Base-by-base conservation (phyloP, 352 stramenopile species). In the Globisporangium nagaii region DNA sequence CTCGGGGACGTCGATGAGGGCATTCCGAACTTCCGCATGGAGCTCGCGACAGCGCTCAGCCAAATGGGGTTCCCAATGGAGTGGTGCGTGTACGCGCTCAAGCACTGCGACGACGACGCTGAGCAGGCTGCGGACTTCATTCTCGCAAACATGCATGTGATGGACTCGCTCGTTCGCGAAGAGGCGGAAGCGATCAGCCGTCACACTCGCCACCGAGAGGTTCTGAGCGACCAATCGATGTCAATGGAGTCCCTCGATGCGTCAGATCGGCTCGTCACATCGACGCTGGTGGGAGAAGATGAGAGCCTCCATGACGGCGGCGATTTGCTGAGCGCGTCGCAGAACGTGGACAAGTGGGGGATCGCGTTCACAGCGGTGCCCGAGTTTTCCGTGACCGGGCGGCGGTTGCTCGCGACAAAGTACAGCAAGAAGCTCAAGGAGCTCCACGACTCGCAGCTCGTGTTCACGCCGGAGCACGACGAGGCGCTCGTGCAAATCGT, bases 61-160 rank as follows among this genome's bases (percentile, higher is more conserved):
- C 78, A 93, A 56, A 92, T 95, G 84, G 85, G 85, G 0, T 93
- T 95, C 51, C 79, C 81, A 0, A 90, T 95, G 71, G 84, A 95
- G 10, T 94, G 84, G 84, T 95, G 84, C 41, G 58, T 95, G 4
- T 93, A 93, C 42, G 84, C 85, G 30, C 47, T 93, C 3, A 72
- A 73, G 20, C 81, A 93, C 39, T 93, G 85, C 57, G 81, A 93
- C 47, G 85, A 95, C 31, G 84, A 95, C 58, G 70, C 79, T 0
- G 84, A 93, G 39, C 72, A 90, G 48, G 79, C 84, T 9, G 81
- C 80, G 0, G 84, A 95, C 55, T 95, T 84, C 27, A 88, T 95
- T 60, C 61, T 95, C 4, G 73, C 77, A 17, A 93, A 95, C 62
- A 88, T 92, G 77, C 68, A 93, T 45, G 70, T 71, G 6, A 93